Evolutionary conservation across 768 basidiomycete genomes (phyloP), one percentile per base, ranked within the genome.

Genomic region (Mrakia frigida): DNA sequence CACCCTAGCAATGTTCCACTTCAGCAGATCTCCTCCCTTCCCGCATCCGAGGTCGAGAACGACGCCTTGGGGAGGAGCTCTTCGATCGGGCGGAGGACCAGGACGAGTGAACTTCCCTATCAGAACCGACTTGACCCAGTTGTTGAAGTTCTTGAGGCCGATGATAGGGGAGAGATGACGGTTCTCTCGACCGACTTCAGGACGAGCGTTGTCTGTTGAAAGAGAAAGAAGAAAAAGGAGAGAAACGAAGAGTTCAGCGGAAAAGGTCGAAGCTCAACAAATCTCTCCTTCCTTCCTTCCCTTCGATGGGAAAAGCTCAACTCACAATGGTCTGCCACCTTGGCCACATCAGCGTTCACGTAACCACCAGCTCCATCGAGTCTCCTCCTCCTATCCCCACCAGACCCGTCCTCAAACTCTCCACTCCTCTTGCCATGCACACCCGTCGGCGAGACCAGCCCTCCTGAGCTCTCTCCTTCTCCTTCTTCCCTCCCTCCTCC

Each of bases 51-150:
- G 88, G 84, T 99, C 97, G 31, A 99, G 87, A 33, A 98, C 93
- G 81, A 90, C 91, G 39, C 94, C 94, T 28, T 77, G 78, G 2
- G 69, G 67, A 67, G 78, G 79, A 41, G 81, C 37, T 67, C 35
- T 43, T 67, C 81, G 46, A 81, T 84, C 69, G 43, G 74, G 76
- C 75, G 41, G 52, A 93, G 86, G 73, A 52, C 86, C 89, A 3
- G 91, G 90, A 82, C 90, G 89, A 0, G 91, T 92, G 81, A 92
- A 97, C 72, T 91, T 91, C 13, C 91, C 90, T 81, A 99, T 97
- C 78, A 98, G 87, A 25, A 98, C 95, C 14, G 93, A 94, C 83
- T 99, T 99, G 80, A 98, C 91, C 97, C 97, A 99, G 85, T 99
- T 99, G 85, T 99, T 99, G 85, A 98, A 99, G 82, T 88, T 91